Conservation (phyloP, 1,284 basidiomycete genomes). For the Agroathelia rolfsii region DNA sequence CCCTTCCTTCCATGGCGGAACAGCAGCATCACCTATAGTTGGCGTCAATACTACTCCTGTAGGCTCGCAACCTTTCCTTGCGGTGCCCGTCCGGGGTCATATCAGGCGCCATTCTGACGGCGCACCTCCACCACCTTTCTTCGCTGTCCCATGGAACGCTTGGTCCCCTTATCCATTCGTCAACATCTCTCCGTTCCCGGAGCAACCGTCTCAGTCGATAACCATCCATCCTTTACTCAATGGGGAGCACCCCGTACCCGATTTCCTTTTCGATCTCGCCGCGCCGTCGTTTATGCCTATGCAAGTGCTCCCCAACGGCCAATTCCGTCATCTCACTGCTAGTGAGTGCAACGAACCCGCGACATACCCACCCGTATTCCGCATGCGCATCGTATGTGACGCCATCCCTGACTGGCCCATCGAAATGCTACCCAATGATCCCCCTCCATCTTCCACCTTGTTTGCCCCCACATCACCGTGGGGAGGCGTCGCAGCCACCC, state of each 20-base stretch:
- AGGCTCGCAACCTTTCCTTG: no score
- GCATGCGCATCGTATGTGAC: constrained; percentile 48
- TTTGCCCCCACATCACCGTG: constrained; percentile 11
- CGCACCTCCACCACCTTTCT: no score
- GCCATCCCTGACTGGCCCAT: constrained; percentile 52
- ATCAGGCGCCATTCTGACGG: no score
- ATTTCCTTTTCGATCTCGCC: constrained; percentile 49
- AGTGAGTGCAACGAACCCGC: constrained; percentile 43
- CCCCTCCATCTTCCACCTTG: constrained; percentile 15
- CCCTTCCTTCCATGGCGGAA: no score
- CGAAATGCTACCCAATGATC: constrained; percentile 27
- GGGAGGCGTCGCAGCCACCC: constrained; percentile 10
- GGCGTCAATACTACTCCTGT: no score
- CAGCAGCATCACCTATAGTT: no score
- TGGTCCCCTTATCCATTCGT: no score
- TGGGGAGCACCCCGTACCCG: constrained; percentile 34
- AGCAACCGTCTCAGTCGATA: no score
- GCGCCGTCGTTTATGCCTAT: constrained; percentile 34
- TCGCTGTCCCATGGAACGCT: no score
- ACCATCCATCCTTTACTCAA: constrained; percentile 51
- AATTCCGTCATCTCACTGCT: constrained; percentile 24
- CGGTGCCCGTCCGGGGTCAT: no score
- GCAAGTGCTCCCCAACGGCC: constrained; percentile 27
- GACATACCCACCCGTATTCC: constrained; percentile 45
- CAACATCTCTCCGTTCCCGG: no score